These are phyloP conservation scores for Cryptosporidium tyzzeri DNA, from an alignment of 169 alveolate species.

Conservation along the genomic window DNA sequence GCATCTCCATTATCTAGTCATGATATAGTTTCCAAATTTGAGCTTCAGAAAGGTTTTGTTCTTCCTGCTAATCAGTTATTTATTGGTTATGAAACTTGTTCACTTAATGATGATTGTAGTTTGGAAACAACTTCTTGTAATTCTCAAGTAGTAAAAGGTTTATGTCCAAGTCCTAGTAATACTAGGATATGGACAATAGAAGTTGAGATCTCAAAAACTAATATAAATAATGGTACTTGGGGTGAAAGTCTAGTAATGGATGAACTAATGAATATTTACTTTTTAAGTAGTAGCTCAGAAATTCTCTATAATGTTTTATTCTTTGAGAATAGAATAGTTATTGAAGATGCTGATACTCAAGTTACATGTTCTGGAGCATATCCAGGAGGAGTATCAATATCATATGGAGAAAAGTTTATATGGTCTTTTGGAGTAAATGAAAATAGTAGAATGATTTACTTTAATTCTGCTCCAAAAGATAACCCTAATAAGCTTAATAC, in stretches of 20 bases:
- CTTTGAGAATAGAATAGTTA: constrained; percentile 30
- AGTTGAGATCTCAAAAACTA: constrained; percentile 9
- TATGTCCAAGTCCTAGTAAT: neutral
- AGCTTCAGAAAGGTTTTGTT: neutral
- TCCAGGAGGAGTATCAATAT: neutral
- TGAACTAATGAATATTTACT: constrained; percentile 19
- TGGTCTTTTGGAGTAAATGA: constrained; percentile 48
- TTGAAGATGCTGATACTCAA: neutral
- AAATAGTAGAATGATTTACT: constrained; percentile 1
- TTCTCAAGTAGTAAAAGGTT: constrained; percentile 45
- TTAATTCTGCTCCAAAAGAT: constrained; percentile 9
- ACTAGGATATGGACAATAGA: constrained; percentile 22
- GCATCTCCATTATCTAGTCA: neutral
- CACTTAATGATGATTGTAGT: constrained; percentile 24
- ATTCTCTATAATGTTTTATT: neutral
- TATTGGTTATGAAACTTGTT: constrained; percentile 52
- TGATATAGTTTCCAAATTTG: constrained; percentile 1
- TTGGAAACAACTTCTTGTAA: neutral
- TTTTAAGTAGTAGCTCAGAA: neutral
- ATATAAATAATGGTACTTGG: constrained; percentile 61
- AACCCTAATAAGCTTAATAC: neutral
- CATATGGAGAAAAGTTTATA: neutral
- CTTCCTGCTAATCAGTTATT: constrained; percentile 1
- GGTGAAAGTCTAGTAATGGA: constrained; percentile 1
- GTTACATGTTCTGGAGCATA: constrained; percentile 52